Conservation (phyloP, 2,329 filamentous ascomycete genomes). For the Pseudogymnoascus sp. region DNA sequence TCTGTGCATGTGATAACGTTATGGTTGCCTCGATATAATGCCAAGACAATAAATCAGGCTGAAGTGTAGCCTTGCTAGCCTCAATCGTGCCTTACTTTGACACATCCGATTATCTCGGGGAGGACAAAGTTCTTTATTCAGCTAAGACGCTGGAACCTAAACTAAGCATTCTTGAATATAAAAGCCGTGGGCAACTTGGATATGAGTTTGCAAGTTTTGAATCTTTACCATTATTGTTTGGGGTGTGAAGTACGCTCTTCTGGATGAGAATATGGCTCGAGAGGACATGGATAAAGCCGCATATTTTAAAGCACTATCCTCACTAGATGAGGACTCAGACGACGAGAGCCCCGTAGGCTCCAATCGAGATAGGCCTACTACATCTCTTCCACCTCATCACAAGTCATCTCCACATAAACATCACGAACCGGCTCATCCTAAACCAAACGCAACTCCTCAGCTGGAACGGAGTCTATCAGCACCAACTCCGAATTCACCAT, state of each 20-base stretch:
- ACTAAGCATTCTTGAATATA: constrained; percentile 5
- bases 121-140: background rate
- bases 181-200: background rate
- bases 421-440: constrained; percentile 24
- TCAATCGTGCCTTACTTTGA: background rate
- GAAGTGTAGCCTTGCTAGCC: background rate
- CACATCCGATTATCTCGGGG: background rate
- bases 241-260: background rate
- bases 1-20: background rate
- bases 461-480: constrained; percentile 6
- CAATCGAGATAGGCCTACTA: background rate
- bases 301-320: constrained; percentile 22
- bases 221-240: background rate
- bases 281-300: constrained; percentile 7
- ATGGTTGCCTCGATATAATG: background rate
- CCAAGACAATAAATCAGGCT: background rate
- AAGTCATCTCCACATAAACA: constrained; percentile 28
- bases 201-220: background rate
- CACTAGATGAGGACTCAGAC: constrained; percentile 23
- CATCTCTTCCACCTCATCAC: constrained; percentile 30
- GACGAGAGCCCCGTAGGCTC: constrained; percentile 18
- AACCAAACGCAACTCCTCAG: background rate
- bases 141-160: constrained; percentile 3
- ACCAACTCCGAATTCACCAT: constrained; percentile 4
- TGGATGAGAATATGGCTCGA: background rate